Evolutionary conservation across 331 rosid genomes (phyloP), one percentile per base, ranked within the genome.

Genomic region (Malus hybrid): DNA sequence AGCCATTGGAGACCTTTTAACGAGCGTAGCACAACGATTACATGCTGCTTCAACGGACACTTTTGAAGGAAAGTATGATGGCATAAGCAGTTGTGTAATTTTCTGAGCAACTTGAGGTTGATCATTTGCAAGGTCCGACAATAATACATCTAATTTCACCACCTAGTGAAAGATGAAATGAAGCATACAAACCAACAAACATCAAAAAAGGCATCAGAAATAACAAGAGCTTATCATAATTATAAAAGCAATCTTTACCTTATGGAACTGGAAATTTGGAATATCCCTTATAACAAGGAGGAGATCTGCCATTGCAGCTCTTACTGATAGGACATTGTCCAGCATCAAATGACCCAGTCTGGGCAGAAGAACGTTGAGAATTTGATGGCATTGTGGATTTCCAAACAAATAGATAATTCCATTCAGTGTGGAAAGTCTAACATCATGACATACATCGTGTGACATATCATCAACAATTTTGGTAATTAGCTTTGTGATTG

Each of bases 331-430:
- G 64, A 71, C 84, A 65, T 73, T 87, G 63, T 94, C 96, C 75
- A 82, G 81, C 77, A 92, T 86, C 78, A 94, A 84, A 83, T 94
- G 96, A 57, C 83, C 84, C 80, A 92, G 68, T 87, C 93, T 91
- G 32, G 97, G 95, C 72, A 92, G 83, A 75, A 94, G 87, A 80
- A 91, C 97, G 85, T 86, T 90, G 79, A 94, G 95, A 79, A 91
- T 76, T 81, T 90, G 96, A 79, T 94, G 98, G 71, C 95, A 90
- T 62, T 84, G 89, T 73, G 96, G 95, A 76, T 88, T 94, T 26
- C 88, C 95, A 82, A 91, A 82, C 86, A 90, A 77, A 79, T 90
- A 94, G 63, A 90, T 86, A 66, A 90, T 81, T 55, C 98, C 96
- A 76, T 82, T 88, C 82, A 94, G 50, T 50, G 86, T 79, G 70